These are phyloP conservation scores for Acacia acuminata DNA, from an alignment of 306 rosid genomes.

Conservation along the genomic window DNA sequence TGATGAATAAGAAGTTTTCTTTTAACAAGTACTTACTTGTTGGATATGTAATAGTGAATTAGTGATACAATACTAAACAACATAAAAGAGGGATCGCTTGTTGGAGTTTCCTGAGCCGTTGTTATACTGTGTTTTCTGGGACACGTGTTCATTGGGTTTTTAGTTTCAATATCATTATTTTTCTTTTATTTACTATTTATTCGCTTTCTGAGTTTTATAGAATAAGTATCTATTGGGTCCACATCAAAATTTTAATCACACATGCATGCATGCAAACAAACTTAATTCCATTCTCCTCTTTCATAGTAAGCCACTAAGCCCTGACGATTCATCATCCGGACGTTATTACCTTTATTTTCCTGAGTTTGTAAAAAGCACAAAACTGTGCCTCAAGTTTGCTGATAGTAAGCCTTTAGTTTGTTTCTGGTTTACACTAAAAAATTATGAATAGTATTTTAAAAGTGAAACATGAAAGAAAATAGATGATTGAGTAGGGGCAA, in stretches of 20 bases:
- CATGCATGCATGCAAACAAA: not conserved
- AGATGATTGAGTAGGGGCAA: not conserved
- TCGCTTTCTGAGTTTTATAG: too few relatives aligned
- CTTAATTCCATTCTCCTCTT: constrained; percentile 3
- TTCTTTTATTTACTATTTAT: too few relatives aligned
- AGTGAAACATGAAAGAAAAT: not conserved
- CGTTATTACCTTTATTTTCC: not conserved
- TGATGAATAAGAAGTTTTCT: too few relatives aligned
- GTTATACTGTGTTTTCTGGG: too few relatives aligned
- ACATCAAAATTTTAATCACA: not conserved
- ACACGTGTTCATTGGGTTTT: too few relatives aligned
- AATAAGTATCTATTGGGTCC: too few relatives aligned
- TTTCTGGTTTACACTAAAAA: not conserved
- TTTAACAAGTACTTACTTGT: too few relatives aligned
- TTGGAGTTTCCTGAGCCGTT: too few relatives aligned
- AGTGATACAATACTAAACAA: too few relatives aligned
- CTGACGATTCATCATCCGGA: not conserved
- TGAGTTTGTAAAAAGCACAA: constrained; percentile 12
- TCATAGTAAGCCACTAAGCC: not conserved
- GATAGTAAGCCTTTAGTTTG: not conserved
- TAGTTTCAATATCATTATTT: too few relatives aligned
- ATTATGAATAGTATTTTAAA: not conserved
- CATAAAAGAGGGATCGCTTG: too few relatives aligned
- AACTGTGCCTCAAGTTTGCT: not conserved
- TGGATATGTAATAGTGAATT: too few relatives aligned